phyloP scores from a whole-genome alignment of 202 grass and related monocot species.

The Setaria viridis region DNA sequence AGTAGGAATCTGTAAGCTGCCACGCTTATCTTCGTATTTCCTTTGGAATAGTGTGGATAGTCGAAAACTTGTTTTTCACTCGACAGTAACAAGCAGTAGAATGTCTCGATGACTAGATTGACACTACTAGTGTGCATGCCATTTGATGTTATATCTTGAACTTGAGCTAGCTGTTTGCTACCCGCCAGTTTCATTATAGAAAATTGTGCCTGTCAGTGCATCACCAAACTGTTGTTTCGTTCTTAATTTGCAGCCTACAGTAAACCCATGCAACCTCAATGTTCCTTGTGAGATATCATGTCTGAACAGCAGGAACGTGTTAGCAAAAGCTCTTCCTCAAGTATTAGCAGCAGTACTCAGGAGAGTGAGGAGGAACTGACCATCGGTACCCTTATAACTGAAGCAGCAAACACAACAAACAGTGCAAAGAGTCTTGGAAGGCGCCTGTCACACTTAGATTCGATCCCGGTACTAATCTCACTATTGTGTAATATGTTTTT shows the following conservation, averaged over 20 bases:
- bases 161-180: not conserved
- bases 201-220: not conserved
- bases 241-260: constrained; percentile 39
- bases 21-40: not conserved
- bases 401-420: constrained; percentile 66
- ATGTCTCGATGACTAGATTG: not conserved
- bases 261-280: constrained; percentile 40
- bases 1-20: not conserved
- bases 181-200: not conserved
- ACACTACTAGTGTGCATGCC: constrained; percentile 1
- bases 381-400: constrained; percentile 77
- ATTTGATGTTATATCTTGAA: constrained; percentile 3
- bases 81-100: not conserved
- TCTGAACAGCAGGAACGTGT: constrained; percentile 74
- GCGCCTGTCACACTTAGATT: constrained; percentile 95
- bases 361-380: constrained; percentile 82
- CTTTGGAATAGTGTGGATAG: not conserved
- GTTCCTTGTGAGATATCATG: constrained; percentile 68
- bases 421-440: constrained; percentile 79
- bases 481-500: constrained; percentile 11
- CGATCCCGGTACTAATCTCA: constrained; percentile 75
- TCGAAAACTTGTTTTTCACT: not conserved
- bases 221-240: constrained; percentile 8
- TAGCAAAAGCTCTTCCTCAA: constrained; percentile 95
- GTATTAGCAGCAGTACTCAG: constrained; percentile 80